Percentiles rank a stretch among this genome's conserved stretches.
These are phyloP conservation scores for Dacryopinax primogenitus DNA, from an alignment of 768 basidiomycete genomes.

Conservation along the genomic window DNA sequence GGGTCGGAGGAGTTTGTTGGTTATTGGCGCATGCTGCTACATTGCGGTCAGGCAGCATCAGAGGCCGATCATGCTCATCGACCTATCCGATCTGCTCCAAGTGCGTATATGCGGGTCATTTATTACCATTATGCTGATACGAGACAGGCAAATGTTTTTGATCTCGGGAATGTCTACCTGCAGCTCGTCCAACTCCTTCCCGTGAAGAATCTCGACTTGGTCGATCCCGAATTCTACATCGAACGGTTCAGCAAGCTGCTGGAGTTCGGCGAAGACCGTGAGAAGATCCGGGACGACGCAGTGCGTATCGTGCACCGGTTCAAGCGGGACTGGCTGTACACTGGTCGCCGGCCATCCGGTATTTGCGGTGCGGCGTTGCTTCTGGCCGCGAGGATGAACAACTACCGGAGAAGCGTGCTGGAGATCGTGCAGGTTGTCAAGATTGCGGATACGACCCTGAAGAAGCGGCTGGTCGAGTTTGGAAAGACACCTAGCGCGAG, in stretches of 20 bases:
- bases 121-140: background rate
- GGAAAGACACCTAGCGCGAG: constrained; percentile 74
- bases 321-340: constrained; percentile 94
- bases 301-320: constrained; percentile 87
- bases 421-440: constrained; percentile 99
- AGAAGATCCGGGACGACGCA: constrained; percentile 84
- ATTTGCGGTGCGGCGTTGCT: constrained; percentile 94
- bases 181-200: constrained; percentile 82
- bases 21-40: constrained; percentile 92
- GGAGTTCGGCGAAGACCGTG: constrained; percentile 90
- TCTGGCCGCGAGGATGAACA: constrained; percentile 96
- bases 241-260: constrained; percentile 87
- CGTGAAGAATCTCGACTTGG: constrained; percentile 60
- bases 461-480: constrained; percentile 91
- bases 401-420: constrained; percentile 81
- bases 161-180: constrained; percentile 89
- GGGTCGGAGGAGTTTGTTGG: constrained; percentile 81
- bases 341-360: constrained; percentile 87
- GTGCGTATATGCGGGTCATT: constrained; percentile 34
- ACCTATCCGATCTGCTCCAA: constrained; percentile 92
- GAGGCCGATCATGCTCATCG: constrained; percentile 95
- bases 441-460: constrained; percentile 89
- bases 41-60: constrained; percentile 85
- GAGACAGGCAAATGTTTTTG: constrained; percentile 85
- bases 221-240: constrained; percentile 95